A percentile compares a stretch with the other conserved stretches of the same genome.
These are phyloP conservation scores for Musa itinerans DNA, from an alignment of 176 grass and related monocot genomes.

Conservation along the genomic window DNA sequence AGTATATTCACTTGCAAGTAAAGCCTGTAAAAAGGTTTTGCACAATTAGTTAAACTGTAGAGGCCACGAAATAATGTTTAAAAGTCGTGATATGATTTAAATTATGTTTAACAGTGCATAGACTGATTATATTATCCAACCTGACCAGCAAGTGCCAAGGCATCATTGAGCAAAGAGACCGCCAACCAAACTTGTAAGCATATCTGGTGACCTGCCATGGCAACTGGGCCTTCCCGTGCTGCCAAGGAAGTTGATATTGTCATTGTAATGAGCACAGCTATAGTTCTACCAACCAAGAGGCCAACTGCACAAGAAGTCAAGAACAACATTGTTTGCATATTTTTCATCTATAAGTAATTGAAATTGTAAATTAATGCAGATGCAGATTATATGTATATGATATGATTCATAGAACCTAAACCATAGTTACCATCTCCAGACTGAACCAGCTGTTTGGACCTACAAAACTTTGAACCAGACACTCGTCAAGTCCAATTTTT, in stretches of 20 bases:
- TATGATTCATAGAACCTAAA: too few species aligned
- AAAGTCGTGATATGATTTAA: neutral
- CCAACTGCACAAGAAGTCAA: constrained; percentile 39
- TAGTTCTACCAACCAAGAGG: constrained; percentile 71
- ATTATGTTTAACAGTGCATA: neutral
- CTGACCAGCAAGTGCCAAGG: constrained; percentile 88
- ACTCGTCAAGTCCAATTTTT: too few species aligned
- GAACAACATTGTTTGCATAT: neutral
- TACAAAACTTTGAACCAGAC: too few species aligned
- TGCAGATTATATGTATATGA: too few species aligned
- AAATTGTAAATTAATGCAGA: too few species aligned
- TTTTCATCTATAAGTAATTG: neutral
- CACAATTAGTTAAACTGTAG: neutral
- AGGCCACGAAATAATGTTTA: neutral
- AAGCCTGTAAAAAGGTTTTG: constrained; percentile 35
- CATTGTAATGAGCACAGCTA: constrained; percentile 59
- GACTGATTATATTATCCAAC: constrained; percentile 28
- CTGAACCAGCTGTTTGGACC: too few species aligned
- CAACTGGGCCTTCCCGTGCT: constrained; percentile 71
- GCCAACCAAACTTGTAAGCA: constrained; percentile 90
- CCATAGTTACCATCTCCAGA: too few species aligned
- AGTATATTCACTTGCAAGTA: constrained; percentile 75
- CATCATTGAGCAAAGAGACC: constrained; percentile 79
- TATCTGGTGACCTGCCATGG: constrained; percentile 83
- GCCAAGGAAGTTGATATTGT: constrained; percentile 69